A percentile compares a stretch with the other conserved stretches of the same genome.
These are phyloP conservation scores for Shiraia bambusicola DNA, from an alignment of 2,329 filamentous ascomycete genomes.

Conservation along the genomic window DNA sequence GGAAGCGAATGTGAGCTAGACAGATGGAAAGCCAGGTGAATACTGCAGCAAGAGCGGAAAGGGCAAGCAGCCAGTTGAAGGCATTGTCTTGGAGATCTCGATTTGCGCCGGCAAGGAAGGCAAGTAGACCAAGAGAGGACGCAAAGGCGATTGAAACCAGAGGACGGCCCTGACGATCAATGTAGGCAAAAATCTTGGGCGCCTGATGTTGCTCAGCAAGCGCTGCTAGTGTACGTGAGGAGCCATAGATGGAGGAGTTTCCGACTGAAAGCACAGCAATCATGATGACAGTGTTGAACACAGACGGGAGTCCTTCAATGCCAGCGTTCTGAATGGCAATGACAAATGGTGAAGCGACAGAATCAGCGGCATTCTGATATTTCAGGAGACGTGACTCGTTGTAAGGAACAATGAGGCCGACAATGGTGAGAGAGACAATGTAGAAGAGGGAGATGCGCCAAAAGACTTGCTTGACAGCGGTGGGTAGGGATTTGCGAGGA, in stretches of 20 bases:
- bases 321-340: constrained; percentile 86
- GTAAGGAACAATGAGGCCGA: constrained; percentile 81
- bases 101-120: constrained; percentile 55
- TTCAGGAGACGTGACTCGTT: constrained; percentile 64
- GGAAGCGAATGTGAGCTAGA: constrained; percentile 62
- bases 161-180: constrained; percentile 63
- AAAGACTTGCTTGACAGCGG: constrained; percentile 91
- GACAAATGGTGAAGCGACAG: constrained; percentile 84
- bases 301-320: constrained; percentile 75
- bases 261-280: constrained; percentile 87
- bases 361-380: constrained; percentile 60
- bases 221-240: constrained; percentile 84
- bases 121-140: constrained; percentile 60
- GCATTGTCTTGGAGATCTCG: constrained; percentile 46
- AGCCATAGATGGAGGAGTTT: constrained; percentile 89
- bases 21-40: constrained; percentile 75
- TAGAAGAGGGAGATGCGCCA: constrained; percentile 80
- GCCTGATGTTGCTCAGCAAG: constrained; percentile 75
- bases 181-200: constrained; percentile 59
- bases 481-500: constrained; percentile 80
- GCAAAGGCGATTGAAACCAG: constrained; percentile 56
- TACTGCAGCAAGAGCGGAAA: constrained; percentile 71
- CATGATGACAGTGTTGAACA: constrained; percentile 96
- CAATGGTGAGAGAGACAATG: constrained; percentile 74
- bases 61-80: constrained; percentile 67